Evolutionary conservation across 2,329 filamentous ascomycete species (phyloP), one percentile per base, ranked within the genome.

Genomic region (Harringtonia lauricola): DNA sequence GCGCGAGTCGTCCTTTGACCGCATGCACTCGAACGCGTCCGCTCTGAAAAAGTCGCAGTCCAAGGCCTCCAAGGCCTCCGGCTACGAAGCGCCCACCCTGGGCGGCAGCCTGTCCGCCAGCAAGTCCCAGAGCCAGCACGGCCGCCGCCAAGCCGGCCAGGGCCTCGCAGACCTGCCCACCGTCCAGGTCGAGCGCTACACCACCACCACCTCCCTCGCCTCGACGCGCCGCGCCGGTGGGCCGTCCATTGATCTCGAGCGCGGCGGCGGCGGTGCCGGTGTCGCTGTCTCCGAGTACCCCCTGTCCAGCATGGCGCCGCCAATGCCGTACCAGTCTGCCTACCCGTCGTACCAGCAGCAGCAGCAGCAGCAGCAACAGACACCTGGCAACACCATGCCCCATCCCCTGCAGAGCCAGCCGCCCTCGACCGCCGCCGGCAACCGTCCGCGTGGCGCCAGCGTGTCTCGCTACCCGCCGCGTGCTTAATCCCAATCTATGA

Each of bases 141-240:
- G 71, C 33, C 67, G 69, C 29, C 66, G 70, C 51, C 67, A 63
- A 54, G 66, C 68, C 9, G 71, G 71, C 43, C 68, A 73, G 38
- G 62, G 59, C 2, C 52, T 69, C 52, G 46, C 56, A 41, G 54
- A 37, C 46, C 49, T 41, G 48, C 53, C 51, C 17, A 55, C 44
- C 41, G 50, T 50, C 24, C 58, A 51, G 42, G 49, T 52, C 44
- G 57, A 47, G 40, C 57, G 47, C 9, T 44, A 49, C n/a, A 22
- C 43, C 22, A 56, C 51, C 10, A 6, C 37, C 8, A 33, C 57
- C 7, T 26, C 24, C 7, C 6, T 26, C 24, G 7, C 6, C 7
- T 26, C 24, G 15, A 60, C 57, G 47, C 57, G 59, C 3, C 58
- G 57, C n/a, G 54, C 52, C 6, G 55, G 54, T 24, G n/a, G n/a